These are phyloP conservation scores for Aspergillus viridinutans DNA, from an alignment of 2,329 filamentous ascomycete genomes.

Conservation along the genomic window DNA sequence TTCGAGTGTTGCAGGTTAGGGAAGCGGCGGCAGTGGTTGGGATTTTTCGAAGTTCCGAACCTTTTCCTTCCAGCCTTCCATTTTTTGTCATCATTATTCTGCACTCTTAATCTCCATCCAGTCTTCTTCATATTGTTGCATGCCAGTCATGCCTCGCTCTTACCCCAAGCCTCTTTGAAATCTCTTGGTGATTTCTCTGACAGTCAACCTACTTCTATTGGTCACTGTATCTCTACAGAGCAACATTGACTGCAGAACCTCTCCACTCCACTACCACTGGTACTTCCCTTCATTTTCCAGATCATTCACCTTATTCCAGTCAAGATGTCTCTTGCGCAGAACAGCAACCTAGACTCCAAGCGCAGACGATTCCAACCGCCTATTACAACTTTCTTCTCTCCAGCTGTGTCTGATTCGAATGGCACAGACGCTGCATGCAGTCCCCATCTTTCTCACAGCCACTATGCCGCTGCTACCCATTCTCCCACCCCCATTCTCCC, in stretches of 20 bases:
- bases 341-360: slow-evolving; percentile 31
- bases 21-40: slow-evolving; percentile 54
- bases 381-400: slow-evolving; percentile 37
- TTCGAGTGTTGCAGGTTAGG: slow-evolving; percentile 63
- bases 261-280: background rate
- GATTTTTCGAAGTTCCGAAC: too few species aligned
- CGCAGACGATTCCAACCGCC: slow-evolving; percentile 44
- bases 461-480: slow-evolving; percentile 38
- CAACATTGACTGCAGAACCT: background rate
- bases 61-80: too few species aligned
- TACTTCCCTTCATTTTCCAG: background rate
- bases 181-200: background rate
- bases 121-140: background rate
- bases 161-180: background rate
- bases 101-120: too few species aligned
- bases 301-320: slow-evolving; percentile 15
- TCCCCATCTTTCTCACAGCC: slow-evolving; percentile 32
- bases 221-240: background rate
- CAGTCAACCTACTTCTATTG: background rate
- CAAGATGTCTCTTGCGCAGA: slow-evolving; percentile 11
- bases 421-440: slow-evolving; percentile 6
- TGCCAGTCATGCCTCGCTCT: background rate
- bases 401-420: slow-evolving; percentile 15
- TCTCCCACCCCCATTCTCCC: slow-evolving; percentile 54
- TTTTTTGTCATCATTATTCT: too few species aligned